Base-by-base conservation (phyloP, 192 early-diverging fungal genomes). In the Chytriomyces confervae region DNA sequence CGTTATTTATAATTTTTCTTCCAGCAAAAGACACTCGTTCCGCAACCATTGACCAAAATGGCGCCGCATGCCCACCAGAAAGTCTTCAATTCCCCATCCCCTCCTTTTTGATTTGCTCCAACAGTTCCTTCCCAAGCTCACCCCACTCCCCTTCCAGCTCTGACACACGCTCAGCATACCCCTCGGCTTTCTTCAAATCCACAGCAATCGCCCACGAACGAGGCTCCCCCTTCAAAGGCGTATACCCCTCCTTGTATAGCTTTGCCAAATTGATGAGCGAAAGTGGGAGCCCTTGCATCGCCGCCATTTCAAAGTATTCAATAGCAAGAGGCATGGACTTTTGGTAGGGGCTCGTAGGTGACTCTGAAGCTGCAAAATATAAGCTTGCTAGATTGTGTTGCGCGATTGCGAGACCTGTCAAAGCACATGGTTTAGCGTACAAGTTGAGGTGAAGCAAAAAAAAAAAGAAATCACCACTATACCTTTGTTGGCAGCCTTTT, bases 221-320 rank as follows among this genome's bases (percentile, higher is more conserved):
- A 5, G 74, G 72, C 44, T 79, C 72, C 6, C 74, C 74, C 43
- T 23, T 13, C 49, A n/a, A 13, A 16, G 60, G 45, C 11, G 11
- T n/a, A 20, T 69, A 57, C 10, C 83, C 83, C 20, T 81, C 79
- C 44, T 49, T 18, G 57, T 85, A 83, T n/a, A 85, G 63, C 48
- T 79, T 75, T 5, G 60, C 84, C 43, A 86, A 50, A 73, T 86
- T 86, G 53, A 83, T 48, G 24, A 79, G 77, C 5, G 80, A 79
- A 11, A 81, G 79, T 16, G 75, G 77, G 18, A 81, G 61, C 5
- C 72, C 66, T 50, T 83, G 79, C 16, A 11, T 60, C 4, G 84
- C 84, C 6, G 84, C 81, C 84, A 86, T 86, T 45, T 79, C 76
- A 76, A 77, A 86, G 68, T 81, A 86, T 47, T 86, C 84, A 5